phyloP scores from a whole-genome alignment of 192 early-diverging fungal genomes.

The Coemansia sp. region DNA sequence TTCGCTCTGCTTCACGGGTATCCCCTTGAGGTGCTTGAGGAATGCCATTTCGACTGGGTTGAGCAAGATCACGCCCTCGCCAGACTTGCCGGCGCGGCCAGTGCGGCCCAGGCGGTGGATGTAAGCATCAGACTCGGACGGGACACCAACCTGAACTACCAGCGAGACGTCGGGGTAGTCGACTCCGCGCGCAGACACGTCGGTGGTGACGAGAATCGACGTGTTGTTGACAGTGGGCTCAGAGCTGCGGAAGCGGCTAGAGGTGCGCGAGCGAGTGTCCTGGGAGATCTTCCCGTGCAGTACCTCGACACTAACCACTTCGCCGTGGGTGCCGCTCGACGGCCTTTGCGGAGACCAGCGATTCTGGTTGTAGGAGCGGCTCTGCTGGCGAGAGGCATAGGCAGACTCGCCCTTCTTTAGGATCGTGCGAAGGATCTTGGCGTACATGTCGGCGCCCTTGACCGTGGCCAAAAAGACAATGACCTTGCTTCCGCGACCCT shows the following conservation, averaged over 20 bases:
- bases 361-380: constrained; percentile 1
- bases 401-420: constrained; percentile 17
- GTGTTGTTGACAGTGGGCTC: constrained; percentile 31
- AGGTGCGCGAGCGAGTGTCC: constrained; percentile 63
- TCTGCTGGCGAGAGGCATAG: not conserved
- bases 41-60: constrained; percentile 78
- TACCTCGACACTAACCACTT: constrained; percentile 52
- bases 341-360: not conserved
- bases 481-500: constrained; percentile 69
- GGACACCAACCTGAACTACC: constrained; percentile 87
- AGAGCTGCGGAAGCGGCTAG: constrained; percentile 70
- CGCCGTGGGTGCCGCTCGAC: not conserved
- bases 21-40: constrained; percentile 57
- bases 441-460: constrained; percentile 46
- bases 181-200: constrained; percentile 95
- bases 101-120: constrained; percentile 96
- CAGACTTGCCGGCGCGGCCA: constrained; percentile 89
- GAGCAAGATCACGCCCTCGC: constrained; percentile 81
- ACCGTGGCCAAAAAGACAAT: constrained; percentile 90
- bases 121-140: constrained; percentile 81
- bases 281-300: constrained; percentile 83
- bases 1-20: constrained; percentile 59
- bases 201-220: constrained; percentile 84
- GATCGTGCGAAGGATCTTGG: constrained; percentile 17
- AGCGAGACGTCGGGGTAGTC: constrained; percentile 93